Evolutionary conservation across 2,329 filamentous ascomycete genomes (phyloP), one percentile per base, ranked within the genome.

Genomic region (Claviceps spartinae): DNA sequence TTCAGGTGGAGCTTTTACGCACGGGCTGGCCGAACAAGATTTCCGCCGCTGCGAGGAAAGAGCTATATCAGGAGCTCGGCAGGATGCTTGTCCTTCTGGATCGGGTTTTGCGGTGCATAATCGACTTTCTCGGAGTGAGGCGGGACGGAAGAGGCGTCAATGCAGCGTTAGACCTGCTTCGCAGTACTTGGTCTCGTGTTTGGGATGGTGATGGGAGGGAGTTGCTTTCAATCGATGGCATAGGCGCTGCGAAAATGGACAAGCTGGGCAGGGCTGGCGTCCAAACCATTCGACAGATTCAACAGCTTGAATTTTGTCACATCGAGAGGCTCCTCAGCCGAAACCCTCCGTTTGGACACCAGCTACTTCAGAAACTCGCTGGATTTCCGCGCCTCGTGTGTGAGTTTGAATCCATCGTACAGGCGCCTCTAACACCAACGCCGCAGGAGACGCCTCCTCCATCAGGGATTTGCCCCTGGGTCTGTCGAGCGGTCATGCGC

Each of bases 201-300:
- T 95, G 90, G 93, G 93, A 98, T 61, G 82, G 85, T 37, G 86
- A 82, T 2, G 79, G 86, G 0, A 73, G 85, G 22, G 86, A 96
- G 58, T 77, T 98, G 61, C 85, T 85, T 54, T 91, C 97, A 64
- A 76, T 98, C 1, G 81, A 86, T 0, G 78, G 82, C 2, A 78
- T 97, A 55, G 93, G 93, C 0, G 72, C 81, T 4, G 86, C 83
- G 1, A 78, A 79, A n/a, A 81, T 87, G 56, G 78, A 84, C 40
- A 93, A 86, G 63, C 75, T 97, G 44, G 77, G 81, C 3, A 75
- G 77, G 41, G 81, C 81, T n/a, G 81, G 82, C 0, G 78, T 97
- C 51, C 79, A 72, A 30, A 86, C 73, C 5, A 80, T 97, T 5
- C 78, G 84, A 43, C 77, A 79, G n/a, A 71, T 98, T 13, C 79